Conservation (phyloP, 352 stramenopile species). For the Phytophthora citrophthora region DNA sequence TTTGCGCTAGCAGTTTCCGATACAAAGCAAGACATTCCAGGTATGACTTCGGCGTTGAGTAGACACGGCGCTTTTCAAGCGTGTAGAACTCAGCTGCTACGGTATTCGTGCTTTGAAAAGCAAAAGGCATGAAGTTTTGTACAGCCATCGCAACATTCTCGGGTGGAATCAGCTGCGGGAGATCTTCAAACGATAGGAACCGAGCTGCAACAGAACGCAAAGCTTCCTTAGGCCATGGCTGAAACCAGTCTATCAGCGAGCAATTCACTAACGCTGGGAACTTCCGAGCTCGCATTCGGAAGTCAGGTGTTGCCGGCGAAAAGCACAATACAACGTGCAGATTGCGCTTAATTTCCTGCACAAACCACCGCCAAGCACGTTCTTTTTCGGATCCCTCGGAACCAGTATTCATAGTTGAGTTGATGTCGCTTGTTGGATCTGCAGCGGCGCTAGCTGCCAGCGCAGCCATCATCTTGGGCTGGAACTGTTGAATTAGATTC, state of each 20-base stretch:
- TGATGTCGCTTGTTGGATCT: constrained; percentile 6
- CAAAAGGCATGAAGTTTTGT: constrained; percentile 93
- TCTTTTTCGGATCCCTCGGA: constrained; percentile 86
- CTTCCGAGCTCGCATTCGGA: constrained; percentile 88
- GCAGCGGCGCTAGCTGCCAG: constrained; percentile 32
- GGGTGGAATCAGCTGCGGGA: constrained; percentile 9
- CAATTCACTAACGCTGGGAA: constrained; percentile 96
- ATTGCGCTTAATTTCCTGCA: constrained; percentile 91
- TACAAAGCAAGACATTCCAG: constrained; percentile 93
- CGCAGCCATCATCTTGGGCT: constrained; percentile 82
- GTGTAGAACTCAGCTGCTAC: constrained; percentile 81
- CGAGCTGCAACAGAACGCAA: constrained; percentile 89
- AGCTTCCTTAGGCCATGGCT: constrained; percentile 92
- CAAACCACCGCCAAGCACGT: constrained; percentile 92
- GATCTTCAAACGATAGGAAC: constrained; percentile 68
- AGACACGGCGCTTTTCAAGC: constrained; percentile 87
- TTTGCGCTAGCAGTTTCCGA: constrained; percentile 71
- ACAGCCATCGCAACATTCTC: constrained; percentile 65
- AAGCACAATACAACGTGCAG: constrained; percentile 96
- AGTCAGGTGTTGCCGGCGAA: constrained; percentile 90
- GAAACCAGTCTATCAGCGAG: constrained; percentile 94
- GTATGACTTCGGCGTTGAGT: constrained; percentile 95
- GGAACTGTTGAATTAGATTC: constrained; percentile 89
- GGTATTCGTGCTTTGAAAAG: constrained; percentile 93
- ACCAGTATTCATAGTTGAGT: constrained; percentile 5